Base-by-base conservation (phyloP, 1,139 yeast species). In the Geotrichum restrictum region DNA sequence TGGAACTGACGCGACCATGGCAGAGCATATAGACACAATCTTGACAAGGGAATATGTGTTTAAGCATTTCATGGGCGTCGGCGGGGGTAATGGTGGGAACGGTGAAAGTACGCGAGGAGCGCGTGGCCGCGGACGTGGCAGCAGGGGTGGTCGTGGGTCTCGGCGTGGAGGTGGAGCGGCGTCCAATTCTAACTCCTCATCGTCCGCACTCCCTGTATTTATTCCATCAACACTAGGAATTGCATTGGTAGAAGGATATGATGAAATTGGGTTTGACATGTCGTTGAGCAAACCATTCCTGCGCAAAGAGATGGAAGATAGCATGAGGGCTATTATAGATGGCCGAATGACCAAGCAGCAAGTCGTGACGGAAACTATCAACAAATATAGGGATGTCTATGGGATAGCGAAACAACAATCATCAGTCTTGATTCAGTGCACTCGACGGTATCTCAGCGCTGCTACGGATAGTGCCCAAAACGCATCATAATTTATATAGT, bases 1-100 rank as follows among this genome's bases (percentile, higher is more conserved):
- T 47, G 99, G 99, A 1, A 94, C 99, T 0, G 99, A 94, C 72
- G 98, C 99, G 1, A 94, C 99, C 0, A 94, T 94, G 71, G 98
- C 98, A 0, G 98, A 93, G 43, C 99, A 94, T 68, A 93, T 94
- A 37, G 91, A 86, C 56, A 91, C 87, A 64, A 82, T 94, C 45
- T 71, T 78, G 24, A 67, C 68, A 10, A 71, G 98, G 52, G 80
- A 82, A 32, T 94, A 91, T 63, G 81, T 87, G 2, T 70, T 71
- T 14, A 83, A 83, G 59, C 47, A 53, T 4, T 34, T 40, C 1
- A 58, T 56, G 37, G 50, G 57, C 8, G 51, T 43, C 8, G 55
- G 52, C 29, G 43, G 51, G 7, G 2, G 32, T 44, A 6, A 53
- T 45, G 3, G 45, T 53, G 19, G 36, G 50, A 44, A 19, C 59